Evolutionary conservation across 225 moss, liverwort and hornwort species (phyloP), one percentile per base, ranked within the genome.

Genomic region (Thuidium tamariscinum): DNA sequence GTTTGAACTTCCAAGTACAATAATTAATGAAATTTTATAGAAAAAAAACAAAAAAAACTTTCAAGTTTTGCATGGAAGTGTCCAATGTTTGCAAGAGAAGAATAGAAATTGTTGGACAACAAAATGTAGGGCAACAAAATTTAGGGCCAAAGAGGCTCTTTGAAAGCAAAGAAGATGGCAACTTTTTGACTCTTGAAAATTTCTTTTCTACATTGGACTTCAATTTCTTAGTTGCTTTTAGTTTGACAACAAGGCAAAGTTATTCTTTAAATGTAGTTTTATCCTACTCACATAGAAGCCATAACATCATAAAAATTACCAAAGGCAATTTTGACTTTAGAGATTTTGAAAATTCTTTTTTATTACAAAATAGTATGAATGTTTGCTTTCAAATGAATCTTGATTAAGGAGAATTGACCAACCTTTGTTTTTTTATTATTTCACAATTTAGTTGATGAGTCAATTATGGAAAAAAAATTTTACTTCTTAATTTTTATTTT

Each of bases 121-220:
- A 51, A 21, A 21, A 34, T 34, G 5, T 21, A 3, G 5, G 4
- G 13, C 32, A 74, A 11, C 3, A 51, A 21, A 21, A 8, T 21
- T 74, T 21, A 13, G 21, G 1, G n/a, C n/a, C n/a, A n/a, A 22
- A 22, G 14, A 14, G 5, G 1, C 13, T 51, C 0, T 2, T 0
- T 0, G 2, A 74, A 51, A 74, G 1, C 0, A 3, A 0, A 3
- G 1, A 3, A 13, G 0, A 22, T 0, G 0, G 0, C 0, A 2
- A 9, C 21, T 21, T 74, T n/a, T 23, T 0, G 0, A 51, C 1
- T 13, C 1, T 13, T 13, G 0, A 0, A n/a, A 22, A n/a, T 34
- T 1, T 21, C 7, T 12, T 29, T 29, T 44, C 10, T 10, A 3
- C 17, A 74, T 51, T 34, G 5, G 1, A n/a, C 5, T 15, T 52